Evolutionary conservation across 805 yeast genomes (phyloP).

Genomic region (Candida montana): DNA sequence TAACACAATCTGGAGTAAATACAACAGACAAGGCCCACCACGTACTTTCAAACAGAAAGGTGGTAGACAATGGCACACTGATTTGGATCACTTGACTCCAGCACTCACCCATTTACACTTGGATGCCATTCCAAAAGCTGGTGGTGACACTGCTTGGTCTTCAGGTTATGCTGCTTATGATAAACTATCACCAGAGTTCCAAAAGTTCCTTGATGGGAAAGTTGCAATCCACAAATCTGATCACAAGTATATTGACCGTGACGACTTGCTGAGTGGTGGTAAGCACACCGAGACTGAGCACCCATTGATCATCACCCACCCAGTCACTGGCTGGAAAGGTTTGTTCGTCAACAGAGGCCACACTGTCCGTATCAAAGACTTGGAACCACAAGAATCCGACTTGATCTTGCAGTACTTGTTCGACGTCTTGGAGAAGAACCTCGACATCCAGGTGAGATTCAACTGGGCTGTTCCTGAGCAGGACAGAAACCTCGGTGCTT

Average conservation of each 20-base stretch:
- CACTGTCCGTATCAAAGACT: constrained; percentile 36
- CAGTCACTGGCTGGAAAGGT: constrained; percentile 60
- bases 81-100: constrained; percentile 53
- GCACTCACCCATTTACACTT: constrained; percentile 48
- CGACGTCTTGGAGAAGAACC: constrained; percentile 41
- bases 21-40: constrained; percentile 15
- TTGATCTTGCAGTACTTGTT: constrained; percentile 39
- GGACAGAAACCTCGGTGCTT: constrained; percentile 28
- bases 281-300: constrained; percentile 46
- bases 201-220: constrained; percentile 48
- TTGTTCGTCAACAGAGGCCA: constrained; percentile 45
- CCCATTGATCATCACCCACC: constrained; percentile 55
- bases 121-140: constrained; percentile 43
- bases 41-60: constrained; percentile 8
- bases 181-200: constrained; percentile 46
- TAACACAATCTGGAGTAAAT: constrained; percentile 32
- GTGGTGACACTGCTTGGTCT: constrained; percentile 55
- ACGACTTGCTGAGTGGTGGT: constrained; percentile 42
- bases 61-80: constrained; percentile 43
- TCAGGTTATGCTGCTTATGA: constrained; percentile 55
- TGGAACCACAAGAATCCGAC: constrained; percentile 9
- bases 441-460: constrained; percentile 51
- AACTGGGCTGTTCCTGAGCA: constrained; percentile 40
- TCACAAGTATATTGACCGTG: constrained; percentile 34
- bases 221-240: constrained; percentile 40